phyloP scores from a whole-genome alignment of 2,329 filamentous ascomycete species.

The Exophiala oligosperma region DNA sequence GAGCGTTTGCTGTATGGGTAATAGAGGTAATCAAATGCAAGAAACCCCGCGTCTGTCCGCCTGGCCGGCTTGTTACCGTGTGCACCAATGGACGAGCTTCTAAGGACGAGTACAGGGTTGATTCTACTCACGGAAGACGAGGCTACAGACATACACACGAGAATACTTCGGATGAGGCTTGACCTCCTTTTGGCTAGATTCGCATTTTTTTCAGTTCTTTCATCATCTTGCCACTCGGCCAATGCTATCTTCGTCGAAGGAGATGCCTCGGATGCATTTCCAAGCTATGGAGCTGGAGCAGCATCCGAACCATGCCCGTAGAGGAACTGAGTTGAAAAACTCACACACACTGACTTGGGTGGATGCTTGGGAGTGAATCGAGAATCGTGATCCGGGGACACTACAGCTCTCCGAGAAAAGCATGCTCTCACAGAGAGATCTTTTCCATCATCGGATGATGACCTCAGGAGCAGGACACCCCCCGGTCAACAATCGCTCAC shows the following conservation, averaged over 20 bases:
- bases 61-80: not conserved
- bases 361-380: not conserved
- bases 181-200: not conserved
- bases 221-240: not conserved
- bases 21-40: not conserved
- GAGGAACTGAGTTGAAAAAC: no score
- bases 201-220: not conserved
- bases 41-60: not conserved
- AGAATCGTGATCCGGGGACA: no score
- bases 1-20: no score
- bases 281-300: not conserved
- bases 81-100: not conserved
- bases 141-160: conserved; percentile 11
- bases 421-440: no score
- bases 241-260: not conserved
- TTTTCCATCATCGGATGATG: not conserved
- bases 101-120: not conserved
- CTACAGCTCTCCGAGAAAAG: no score
- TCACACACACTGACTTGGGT: no score
- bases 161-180: conserved; percentile 23
- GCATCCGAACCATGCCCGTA: not conserved
- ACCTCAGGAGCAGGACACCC: no score
- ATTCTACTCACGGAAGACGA: not conserved
- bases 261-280: conserved; percentile 1
- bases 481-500: no score